Base-by-base conservation (phyloP, 1,139 yeast genomes). In the Suhomyces bribrorum region DNA sequence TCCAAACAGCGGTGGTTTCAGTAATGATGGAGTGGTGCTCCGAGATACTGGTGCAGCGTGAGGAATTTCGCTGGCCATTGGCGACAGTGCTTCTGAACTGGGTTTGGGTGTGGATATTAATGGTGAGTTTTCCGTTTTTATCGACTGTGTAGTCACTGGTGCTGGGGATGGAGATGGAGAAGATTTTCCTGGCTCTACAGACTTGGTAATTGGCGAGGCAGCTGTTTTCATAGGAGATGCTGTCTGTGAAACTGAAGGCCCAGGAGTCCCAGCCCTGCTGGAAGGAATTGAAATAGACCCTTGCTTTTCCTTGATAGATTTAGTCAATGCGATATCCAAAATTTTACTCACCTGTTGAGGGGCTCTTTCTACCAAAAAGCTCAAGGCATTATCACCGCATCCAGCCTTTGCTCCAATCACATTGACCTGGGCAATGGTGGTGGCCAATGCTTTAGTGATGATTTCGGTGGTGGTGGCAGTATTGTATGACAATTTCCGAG, bases 371-470 rank as follows among this genome's bases (percentile, higher is more conserved):
- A 86, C 89, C 55, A 86, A 73, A 38, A 86, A 83, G 20, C 86
- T 80, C 48, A 85, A 71, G 8, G 90, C 95, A 50, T 86, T 86
- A 18, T 88, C 87, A 2, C 83, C 82, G 44, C 86, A 83, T 13
- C 95, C 94, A 24, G 87, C 87, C 52, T 81, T 83, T 48, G 86
- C 84, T 0, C 96, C 96, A 14, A 90, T 90, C 47, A 85, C 86
- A 44, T 86, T 83, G 5, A 85, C 90, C 58, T 85, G 96, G 2
- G 95, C 90, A 46, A 89, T 88, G 0, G 96, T 90, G 64, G 90
- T 86, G 3, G 96, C 96, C 50, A 89, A 72, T 0, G 96, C 96
- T 53, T 86, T 89, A n/a, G 96, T 88, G 50, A 89, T 73, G 40
- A 88, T 79, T 43, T 81, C 86, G 0, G 92, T 84, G 28, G 88